These are phyloP conservation scores for Aotearoamyces nothofagi DNA, from an alignment of 2,329 filamentous ascomycete species.

Conservation along the genomic window DNA sequence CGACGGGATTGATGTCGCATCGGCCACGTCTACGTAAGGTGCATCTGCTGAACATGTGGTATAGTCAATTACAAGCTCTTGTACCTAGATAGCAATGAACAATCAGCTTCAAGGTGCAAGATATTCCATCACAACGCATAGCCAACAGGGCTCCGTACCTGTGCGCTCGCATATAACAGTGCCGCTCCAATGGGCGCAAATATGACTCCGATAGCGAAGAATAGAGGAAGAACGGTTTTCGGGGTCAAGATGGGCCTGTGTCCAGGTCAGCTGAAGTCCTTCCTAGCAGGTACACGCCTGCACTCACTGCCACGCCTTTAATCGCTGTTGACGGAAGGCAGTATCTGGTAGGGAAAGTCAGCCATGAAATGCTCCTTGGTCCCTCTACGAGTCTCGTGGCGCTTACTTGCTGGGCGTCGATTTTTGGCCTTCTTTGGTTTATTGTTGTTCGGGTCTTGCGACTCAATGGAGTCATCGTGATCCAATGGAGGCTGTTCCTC, in stretches of 20 bases:
- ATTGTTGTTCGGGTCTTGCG: constrained; percentile 35
- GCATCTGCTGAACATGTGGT: constrained; percentile 54
- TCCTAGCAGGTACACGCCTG: constrained; percentile 3
- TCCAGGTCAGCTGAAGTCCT: constrained; percentile 9
- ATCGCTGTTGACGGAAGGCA: constrained; percentile 86
- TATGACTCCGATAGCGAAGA: constrained; percentile 81
- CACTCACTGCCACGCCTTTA: constrained; percentile 95
- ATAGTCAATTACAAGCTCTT: constrained; percentile 87
- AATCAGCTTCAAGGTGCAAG: too few relatives aligned
- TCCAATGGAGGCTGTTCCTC: constrained; percentile 12
- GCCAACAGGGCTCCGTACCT: constrained; percentile 34
- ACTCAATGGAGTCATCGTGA: constrained; percentile 34
- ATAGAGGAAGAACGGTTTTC: constrained; percentile 81
- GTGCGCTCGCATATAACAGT: constrained; percentile 70
- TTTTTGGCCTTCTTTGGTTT: constrained; percentile 71
- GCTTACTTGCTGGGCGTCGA: constrained; percentile 74
- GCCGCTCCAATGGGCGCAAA: constrained; percentile 87
- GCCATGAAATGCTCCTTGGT: too few relatives aligned
- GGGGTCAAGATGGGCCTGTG: constrained; percentile 81
- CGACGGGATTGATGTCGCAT: constrained; percentile 35
- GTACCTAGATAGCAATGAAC: constrained; percentile 47
- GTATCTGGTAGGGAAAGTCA: constrained; percentile 47
- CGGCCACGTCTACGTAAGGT: constrained; percentile 24
- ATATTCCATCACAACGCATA: too few relatives aligned
- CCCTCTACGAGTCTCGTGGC: constrained; percentile 7